phyloP scores from a whole-genome alignment of 208 protist genomes.

The Leishmania tropica region DNA sequence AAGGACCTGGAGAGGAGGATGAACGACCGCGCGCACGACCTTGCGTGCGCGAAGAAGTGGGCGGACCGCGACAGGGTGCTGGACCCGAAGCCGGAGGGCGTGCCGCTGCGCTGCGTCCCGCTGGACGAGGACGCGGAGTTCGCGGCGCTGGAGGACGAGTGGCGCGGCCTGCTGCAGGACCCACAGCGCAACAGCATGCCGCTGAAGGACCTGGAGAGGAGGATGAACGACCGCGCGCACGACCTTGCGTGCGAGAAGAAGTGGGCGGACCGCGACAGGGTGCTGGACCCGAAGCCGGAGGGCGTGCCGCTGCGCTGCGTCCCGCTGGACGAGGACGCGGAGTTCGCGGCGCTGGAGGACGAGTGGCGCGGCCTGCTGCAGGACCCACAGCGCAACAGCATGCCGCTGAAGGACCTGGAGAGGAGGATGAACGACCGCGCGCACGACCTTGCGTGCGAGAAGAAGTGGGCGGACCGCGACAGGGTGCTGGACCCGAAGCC shows the following conservation, averaged over 20 bases:
- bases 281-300: constrained; percentile 45
- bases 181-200: not conserved
- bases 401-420: constrained; percentile 35
- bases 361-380: constrained; percentile 20
- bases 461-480: constrained; percentile 42
- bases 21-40: constrained; percentile 37
- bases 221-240: constrained; percentile 26
- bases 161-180: constrained; percentile 10
- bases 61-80: constrained; percentile 39
- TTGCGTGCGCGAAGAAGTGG: constrained; percentile 46
- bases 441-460: constrained; percentile 41
- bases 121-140: constrained; percentile 49
- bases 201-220: too few species aligned
- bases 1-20: constrained; percentile 24
- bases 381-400: constrained; percentile 5
- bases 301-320: constrained; percentile 47
- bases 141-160: constrained; percentile 28
- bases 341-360: constrained; percentile 36
- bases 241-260: constrained; percentile 47
- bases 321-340: constrained; percentile 36
- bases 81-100: constrained; percentile 45
- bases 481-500: constrained; percentile 39
- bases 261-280: constrained; percentile 33
- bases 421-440: constrained; percentile 37
- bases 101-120: constrained; percentile 34